Evolutionary conservation across 1,284 basidiomycete genomes (phyloP), one percentile per base, ranked within the genome.

Genomic region (Exobasidium rhododendri): DNA sequence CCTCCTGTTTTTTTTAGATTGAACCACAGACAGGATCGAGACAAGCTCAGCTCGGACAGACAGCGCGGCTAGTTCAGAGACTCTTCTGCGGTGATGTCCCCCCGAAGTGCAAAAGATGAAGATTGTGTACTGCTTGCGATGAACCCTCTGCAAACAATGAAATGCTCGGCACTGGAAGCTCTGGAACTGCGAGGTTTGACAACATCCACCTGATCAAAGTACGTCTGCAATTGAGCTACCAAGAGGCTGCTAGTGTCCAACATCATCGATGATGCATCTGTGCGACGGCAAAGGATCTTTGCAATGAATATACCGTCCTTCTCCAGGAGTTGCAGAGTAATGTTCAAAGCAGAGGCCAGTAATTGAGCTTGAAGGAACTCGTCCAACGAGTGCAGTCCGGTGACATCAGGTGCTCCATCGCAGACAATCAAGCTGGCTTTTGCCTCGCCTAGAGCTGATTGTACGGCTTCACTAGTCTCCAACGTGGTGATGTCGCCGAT

Each of bases 401-500:
- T 85, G 10, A 86, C 84, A 70, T 86, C 85, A 2, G 85, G 84
- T 17, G 85, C 85, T 7, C 85, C 85, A 64, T 86, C 85, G 66
- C 85, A 86, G 1, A 86, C 82, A 29, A 85, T 83, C 40, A 86
- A 75, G 61, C 85, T 83, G 0, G 84, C 84, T 56, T 82, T 80
- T 5, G 81, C 73, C 10, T 32, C 30, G n/a, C 53, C 32, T 10
- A 85, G 81, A 17, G 83, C 83, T 20, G 78, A 70, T 17, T 84
- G 80, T 47, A 85, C 84, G 4, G 81, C 80, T 1, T 81, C 78
- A 2, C 83, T 82, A 0, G 85, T 85, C 10, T 81, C 80, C 0
- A 82, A 81, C 3, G 82, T 79, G 0, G 85, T 86, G 69, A 86
- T 85, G 64, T 86, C 85, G 45, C 84, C 84, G 61, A 83, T 82